Base-by-base conservation (phyloP, 1,139 yeast genomes). In the Debaryomyces psychrophilus region DNA sequence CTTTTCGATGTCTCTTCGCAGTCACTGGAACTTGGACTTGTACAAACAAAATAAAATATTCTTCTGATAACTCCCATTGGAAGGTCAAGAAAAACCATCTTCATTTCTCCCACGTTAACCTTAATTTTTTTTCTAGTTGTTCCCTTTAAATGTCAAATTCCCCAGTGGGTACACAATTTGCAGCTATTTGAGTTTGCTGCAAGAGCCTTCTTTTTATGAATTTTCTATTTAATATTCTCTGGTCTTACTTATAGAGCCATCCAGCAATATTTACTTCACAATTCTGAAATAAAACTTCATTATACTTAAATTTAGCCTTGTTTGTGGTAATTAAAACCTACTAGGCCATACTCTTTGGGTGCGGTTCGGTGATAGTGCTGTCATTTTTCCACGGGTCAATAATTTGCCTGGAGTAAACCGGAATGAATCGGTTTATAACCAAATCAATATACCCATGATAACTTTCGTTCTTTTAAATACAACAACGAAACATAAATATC, bases 1-100 rank as follows among this genome's bases (percentile, higher is more conserved):
- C 26, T 9, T 11, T 8, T 38, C 27, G 5, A 12, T 22, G 9
- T 5, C 17, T 37, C 26, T 18, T 37, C 22, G 33, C 14, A 28
- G 22, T 12, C 41, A 9, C 14, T 18, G 15, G 14, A 22, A 18
- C 29, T 17, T n/a, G 36, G 17, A 8, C 33, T 15, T 11, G 31
- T 27, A n/a, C 41, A 38, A 12, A 46, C 45, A 37, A 44, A 50
- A 36, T 44, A 60, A 4, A 61, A 34, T 3, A 60, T 51, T 39
- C 58, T 44, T 9, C 49, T 46, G 22, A 57, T 49, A 2, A 60
- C 40, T 20, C 52, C 56, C 17, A 43, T 34, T 2, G 64, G 62
- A 11, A 61, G 47, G 4, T 48, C 41, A 8, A 52, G 43, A 3
- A 56, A 14, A 12, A 29, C 9, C 25, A 33, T 18, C 7, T 4